These are phyloP conservation scores for Penicillium corylophilum DNA, from an alignment of 2,329 filamentous ascomycete species.

Conservation along the genomic window DNA sequence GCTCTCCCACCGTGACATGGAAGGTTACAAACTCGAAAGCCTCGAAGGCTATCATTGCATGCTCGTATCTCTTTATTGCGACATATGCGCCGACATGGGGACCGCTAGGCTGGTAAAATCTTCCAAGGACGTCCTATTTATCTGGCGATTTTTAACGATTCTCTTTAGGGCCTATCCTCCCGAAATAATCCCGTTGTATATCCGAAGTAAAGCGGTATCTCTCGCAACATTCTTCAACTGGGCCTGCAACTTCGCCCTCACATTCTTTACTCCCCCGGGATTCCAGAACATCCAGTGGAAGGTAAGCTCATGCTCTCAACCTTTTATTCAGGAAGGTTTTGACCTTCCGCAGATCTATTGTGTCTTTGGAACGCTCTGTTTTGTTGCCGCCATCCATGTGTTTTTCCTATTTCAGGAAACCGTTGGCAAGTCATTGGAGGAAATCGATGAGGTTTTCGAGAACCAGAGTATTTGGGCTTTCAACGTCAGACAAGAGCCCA, in stretches of 20 bases:
- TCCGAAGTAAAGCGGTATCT: slow-evolving; percentile 39
- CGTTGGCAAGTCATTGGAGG: slow-evolving; percentile 30
- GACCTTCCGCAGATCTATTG: slow-evolving; percentile 16
- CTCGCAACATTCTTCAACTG: slow-evolving; percentile 40
- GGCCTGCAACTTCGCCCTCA: slow-evolving; percentile 37
- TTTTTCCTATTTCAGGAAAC: slow-evolving; percentile 33
- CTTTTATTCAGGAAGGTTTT: background rate
- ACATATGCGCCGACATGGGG: slow-evolving; percentile 62
- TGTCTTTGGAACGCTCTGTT: slow-evolving; percentile 26
- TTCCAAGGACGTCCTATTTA: background rate
- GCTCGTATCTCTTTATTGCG: slow-evolving; percentile 67
- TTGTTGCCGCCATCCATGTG: slow-evolving; percentile 21
- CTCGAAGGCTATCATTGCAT: slow-evolving; percentile 61
- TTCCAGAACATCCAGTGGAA: slow-evolving; percentile 31
- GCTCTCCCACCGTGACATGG: slow-evolving; percentile 15
- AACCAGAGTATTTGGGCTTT: slow-evolving; percentile 17
- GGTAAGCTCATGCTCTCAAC: slow-evolving; percentile 6
- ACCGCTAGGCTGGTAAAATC: slow-evolving; percentile 30
- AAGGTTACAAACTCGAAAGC: slow-evolving; percentile 23
- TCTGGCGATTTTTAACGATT: background rate
- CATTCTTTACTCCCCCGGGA: slow-evolving; percentile 29
- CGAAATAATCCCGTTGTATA: slow-evolving; percentile 44
- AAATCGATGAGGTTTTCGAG: slow-evolving; percentile 30
- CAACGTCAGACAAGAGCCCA: slow-evolving; percentile 8
- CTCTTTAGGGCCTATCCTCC: slow-evolving; percentile 51